A percentile compares a stretch with the other conserved stretches of the same genome.
phyloP scores from a whole-genome alignment of 2,329 filamentous ascomycete genomes.

The Fusarium paranaense region DNA sequence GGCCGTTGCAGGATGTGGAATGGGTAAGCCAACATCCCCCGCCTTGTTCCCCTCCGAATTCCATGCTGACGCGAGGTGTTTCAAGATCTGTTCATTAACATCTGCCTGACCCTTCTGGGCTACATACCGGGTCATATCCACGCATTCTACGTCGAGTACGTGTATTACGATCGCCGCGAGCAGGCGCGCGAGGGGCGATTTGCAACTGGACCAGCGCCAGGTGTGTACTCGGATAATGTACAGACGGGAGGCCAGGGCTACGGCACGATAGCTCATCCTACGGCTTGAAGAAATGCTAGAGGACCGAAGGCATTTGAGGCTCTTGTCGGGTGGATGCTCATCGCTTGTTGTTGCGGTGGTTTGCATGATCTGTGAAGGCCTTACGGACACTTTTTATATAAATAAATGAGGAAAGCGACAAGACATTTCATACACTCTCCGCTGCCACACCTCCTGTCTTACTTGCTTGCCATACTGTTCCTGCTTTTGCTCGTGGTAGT shows the following conservation, averaged over 20 bases:
- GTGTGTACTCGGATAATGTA: slow-evolving; percentile 79
- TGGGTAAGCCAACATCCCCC: slow-evolving; percentile 51
- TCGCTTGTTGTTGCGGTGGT: background rate
- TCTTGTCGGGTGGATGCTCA: background rate
- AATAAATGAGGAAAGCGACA: background rate
- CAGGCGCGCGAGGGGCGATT: slow-evolving; percentile 69
- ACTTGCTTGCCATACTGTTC: background rate
- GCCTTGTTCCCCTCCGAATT: background rate
- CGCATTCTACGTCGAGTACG: slow-evolving; percentile 84
- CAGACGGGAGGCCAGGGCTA: slow-evolving; percentile 78
- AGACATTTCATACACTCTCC: background rate
- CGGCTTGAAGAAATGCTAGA: slow-evolving; percentile 15
- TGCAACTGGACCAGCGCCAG: slow-evolving; percentile 68
- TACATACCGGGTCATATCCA: slow-evolving; percentile 83
- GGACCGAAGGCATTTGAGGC: background rate
- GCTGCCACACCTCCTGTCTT: background rate
- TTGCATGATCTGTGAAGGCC: background rate
- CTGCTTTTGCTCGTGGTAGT: background rate
- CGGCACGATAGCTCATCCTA: slow-evolving; percentile 58
- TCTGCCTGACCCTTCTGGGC: slow-evolving; percentile 74
- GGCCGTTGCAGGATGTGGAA: slow-evolving; percentile 73
- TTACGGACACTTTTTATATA: background rate
- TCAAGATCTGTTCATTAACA: slow-evolving; percentile 72
- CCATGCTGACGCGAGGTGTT: slow-evolving; percentile 3
- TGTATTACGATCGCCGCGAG: slow-evolving; percentile 82